Base-by-base conservation (phyloP, 208 protist genomes). In the Herpetomonas muscarum region DNA sequence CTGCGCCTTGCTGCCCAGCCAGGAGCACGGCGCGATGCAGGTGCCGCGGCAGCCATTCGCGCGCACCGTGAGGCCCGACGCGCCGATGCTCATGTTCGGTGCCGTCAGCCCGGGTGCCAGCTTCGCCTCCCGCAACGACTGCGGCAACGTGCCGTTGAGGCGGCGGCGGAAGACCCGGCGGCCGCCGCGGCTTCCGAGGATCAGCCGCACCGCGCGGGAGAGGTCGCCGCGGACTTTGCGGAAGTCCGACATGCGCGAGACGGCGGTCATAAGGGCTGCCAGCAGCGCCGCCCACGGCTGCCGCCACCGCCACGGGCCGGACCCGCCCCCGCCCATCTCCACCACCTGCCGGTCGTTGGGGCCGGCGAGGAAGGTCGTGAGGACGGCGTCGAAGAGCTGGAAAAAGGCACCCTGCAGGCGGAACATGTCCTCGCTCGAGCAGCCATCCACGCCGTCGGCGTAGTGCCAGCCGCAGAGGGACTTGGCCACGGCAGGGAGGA, bases 391-490 rank as follows among this genome's bases (percentile, higher is more conserved):
- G 22, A 93, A 63, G 5, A 93, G 66, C 47, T 92, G 76, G 45
- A 93, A 92, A 51, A 85, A 93, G 29, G 70, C 77, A 50, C 76
- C 74, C 52, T 90, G 86, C 44, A 96, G 59, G 31, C 81, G 86
- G 28, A 81, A 72, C 48, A 85, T 61, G 47, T 83, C 74, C 59
- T 92, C 87, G 15, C 76, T 79, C 36, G 85, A 83, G 74, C 85
- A 92, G 60, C 90, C 79, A 41, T 92, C 84, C 10, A 96, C 79
- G 31, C 71, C 76, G 50, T 85, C 75, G 19, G 79, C 76, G 63
- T 93, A 93, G 78, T 92, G 83, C 82, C 87, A 93, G 34, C 70
- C 84, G 25, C 76, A 86, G n/a, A 93, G 54, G 10, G 66, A 42
- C 47, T 90, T 89, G n/a, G 85, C 67, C 31, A 96, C 79, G 29